These are phyloP conservation scores for Globisporangium irregulare DNA, from an alignment of 352 stramenopile genomes.

Conservation along the genomic window DNA sequence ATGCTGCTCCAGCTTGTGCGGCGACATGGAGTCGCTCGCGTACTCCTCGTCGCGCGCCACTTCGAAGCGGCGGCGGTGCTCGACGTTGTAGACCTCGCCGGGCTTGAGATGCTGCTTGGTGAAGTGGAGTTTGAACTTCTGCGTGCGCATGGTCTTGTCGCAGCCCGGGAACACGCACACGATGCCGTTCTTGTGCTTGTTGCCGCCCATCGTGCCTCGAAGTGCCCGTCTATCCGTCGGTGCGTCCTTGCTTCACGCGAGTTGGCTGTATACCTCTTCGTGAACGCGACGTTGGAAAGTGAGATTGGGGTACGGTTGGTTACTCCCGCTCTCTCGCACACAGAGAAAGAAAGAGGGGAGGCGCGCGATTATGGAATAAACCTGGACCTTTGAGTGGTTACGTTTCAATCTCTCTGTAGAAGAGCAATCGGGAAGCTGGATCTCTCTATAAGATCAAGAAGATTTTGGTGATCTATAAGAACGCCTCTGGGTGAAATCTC, in stretches of 20 bases:
- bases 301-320: constrained; percentile 12
- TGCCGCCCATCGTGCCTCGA: constrained; percentile 53
- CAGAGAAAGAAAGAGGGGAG: not conserved
- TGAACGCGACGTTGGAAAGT: not conserved
- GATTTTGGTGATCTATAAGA: not conserved
- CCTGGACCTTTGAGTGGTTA: constrained; percentile 20
- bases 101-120: constrained; percentile 70
- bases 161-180: constrained; percentile 79
- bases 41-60: constrained; percentile 62
- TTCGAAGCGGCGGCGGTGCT: constrained; percentile 75
- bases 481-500: not conserved
- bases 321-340: not conserved
- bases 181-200: constrained; percentile 90
- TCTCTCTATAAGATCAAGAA: constrained; percentile 23
- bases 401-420: constrained; percentile 22
- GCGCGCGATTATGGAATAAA: not conserved
- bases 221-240: not conserved
- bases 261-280: not conserved
- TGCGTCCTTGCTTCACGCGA: not conserved
- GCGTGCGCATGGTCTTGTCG: constrained; percentile 82
- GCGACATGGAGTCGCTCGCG: constrained; percentile 16
- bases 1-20: constrained; percentile 13
- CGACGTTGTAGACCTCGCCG: constrained; percentile 73
- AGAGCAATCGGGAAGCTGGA: constrained; percentile 17
- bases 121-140: constrained; percentile 88